Evolutionary conservation across 176 grass and related monocot genomes (phyloP), one percentile per base, ranked within the genome.

Genomic region (Puya raimondii): DNA sequence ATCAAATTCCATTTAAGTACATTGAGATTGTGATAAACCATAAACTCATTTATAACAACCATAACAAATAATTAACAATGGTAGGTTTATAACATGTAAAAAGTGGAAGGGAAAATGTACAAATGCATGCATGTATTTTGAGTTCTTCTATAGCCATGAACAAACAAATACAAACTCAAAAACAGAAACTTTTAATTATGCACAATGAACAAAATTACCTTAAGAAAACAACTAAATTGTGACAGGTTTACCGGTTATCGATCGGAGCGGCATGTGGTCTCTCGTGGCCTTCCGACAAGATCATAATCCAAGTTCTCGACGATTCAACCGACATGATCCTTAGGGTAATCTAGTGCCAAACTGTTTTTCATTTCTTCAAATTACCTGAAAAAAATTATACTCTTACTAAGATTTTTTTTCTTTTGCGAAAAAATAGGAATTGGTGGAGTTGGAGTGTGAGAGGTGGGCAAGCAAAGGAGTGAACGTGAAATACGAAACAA

Each of bases 391-490:
- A 59, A 8, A 59, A 59, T 18, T 8, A 57, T 18, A 20, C 9
- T 17, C 10, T 59, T 17, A 17, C 54, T 21, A 17, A 56, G 16
- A 56, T 4, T 13, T 0, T n/a, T 56, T 56, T n/a, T 20, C 1
- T 17, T 16, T 21, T 2, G 12, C 15, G 16, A 59, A 59, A 17
- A 49, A 61, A 51, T 68, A 88, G 85, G 86, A 86, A 52, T 57
- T 91, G 48, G 92, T 91, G 21, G 92, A 96, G 63, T 47, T 59
- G 15, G 92, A 96, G 75, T 96, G 92, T 71, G 22, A 25, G 70
- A 81, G 80, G 3, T 91, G 92, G 92, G 83, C 80, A 11, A 63
- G 70, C 67, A 91, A 87, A 78, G 92, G 86, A 53, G 64, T 87
- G 8, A 68, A 74, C 67, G 79, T 91, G 49, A 69, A 52, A 12